These are phyloP conservation scores for Podaxis mareebaensis DNA, from an alignment of 768 basidiomycete species.

Conservation along the genomic window DNA sequence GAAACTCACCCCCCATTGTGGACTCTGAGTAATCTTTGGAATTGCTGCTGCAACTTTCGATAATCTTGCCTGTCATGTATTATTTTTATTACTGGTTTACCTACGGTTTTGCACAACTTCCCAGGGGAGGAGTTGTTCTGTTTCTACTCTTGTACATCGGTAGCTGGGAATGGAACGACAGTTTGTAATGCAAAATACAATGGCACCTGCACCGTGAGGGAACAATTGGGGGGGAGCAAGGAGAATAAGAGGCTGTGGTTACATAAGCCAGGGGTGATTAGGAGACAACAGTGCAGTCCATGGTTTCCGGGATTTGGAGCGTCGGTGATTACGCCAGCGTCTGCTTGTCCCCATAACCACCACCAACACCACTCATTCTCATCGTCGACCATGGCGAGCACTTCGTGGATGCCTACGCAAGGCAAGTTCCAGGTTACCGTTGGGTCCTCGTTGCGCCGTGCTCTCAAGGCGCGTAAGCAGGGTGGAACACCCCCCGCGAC, in stretches of 20 bases:
- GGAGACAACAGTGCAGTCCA: neutral
- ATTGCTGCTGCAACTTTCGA: neutral
- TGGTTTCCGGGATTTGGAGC: neutral
- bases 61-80: neutral
- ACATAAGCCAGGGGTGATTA: neutral
- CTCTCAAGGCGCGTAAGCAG: conserved; percentile 70
- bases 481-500: conserved; percentile 41
- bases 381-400: conserved; percentile 38
- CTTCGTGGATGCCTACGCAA: conserved; percentile 57
- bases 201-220: neutral
- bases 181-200: neutral
- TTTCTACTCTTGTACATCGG: neutral
- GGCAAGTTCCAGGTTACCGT: conserved; percentile 62
- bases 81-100: neutral
- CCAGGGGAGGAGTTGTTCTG: conserved; percentile 22
- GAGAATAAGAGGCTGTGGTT: neutral
- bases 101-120: conserved; percentile 25
- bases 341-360: neutral
- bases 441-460: conserved; percentile 61
- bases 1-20: neutral
- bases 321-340: conserved; percentile 2
- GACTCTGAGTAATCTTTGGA: conserved; percentile 8
- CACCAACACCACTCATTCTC: neutral
- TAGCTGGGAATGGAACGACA: neutral
- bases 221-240: neutral